A percentile compares a stretch with the other conserved stretches of the same genome.
Evolutionary conservation across 495 filamentous ascomycete genomes (phyloP).

Genomic region (Hapsidospora chrysogenum): DNA sequence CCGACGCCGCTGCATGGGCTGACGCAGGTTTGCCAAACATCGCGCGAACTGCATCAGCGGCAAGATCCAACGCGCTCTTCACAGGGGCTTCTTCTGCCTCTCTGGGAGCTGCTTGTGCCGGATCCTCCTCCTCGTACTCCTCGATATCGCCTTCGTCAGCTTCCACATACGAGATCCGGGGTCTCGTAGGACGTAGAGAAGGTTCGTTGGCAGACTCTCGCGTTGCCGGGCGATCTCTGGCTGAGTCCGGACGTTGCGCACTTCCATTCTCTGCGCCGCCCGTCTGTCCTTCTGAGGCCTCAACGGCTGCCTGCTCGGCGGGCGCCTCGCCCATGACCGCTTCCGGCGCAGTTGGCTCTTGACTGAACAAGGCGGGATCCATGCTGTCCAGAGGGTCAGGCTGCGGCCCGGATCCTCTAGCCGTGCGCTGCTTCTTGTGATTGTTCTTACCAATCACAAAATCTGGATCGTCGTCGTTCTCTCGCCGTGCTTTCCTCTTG

Average conservation of each 20-base stretch:
- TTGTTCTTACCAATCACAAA: slow-evolving; percentile 20
- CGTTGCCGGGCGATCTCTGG: slow-evolving; percentile 1
- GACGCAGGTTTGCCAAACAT: no score
- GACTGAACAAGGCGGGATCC: slow-evolving; percentile 19
- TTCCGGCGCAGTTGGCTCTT: background rate
- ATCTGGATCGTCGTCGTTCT: slow-evolving; percentile 29
- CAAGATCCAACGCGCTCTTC: no score
- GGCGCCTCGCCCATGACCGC: background rate
- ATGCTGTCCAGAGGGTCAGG: slow-evolving; percentile 18
- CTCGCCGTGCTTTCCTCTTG: slow-evolving; percentile 26
- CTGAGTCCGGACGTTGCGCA: slow-evolving; percentile 2
- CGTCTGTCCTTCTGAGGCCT: background rate
- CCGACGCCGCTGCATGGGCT: no score
- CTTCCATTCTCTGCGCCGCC: background rate
- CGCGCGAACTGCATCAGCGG: no score
- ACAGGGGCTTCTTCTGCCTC: no score
- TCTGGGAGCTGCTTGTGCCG: no score
- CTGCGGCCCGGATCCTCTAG: slow-evolving; percentile 6
- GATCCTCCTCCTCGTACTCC: slow-evolving; percentile 1
- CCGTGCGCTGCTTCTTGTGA: slow-evolving; percentile 14
- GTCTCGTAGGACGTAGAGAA: slow-evolving; percentile 25
- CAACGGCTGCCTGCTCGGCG: background rate
- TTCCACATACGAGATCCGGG: slow-evolving; percentile 22
- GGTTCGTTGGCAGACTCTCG: slow-evolving; percentile 16
- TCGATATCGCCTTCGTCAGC: slow-evolving; percentile 10